These are phyloP conservation scores for Chytriomyces confervae DNA, from an alignment of 192 early-diverging fungal species.

Conservation along the genomic window DNA sequence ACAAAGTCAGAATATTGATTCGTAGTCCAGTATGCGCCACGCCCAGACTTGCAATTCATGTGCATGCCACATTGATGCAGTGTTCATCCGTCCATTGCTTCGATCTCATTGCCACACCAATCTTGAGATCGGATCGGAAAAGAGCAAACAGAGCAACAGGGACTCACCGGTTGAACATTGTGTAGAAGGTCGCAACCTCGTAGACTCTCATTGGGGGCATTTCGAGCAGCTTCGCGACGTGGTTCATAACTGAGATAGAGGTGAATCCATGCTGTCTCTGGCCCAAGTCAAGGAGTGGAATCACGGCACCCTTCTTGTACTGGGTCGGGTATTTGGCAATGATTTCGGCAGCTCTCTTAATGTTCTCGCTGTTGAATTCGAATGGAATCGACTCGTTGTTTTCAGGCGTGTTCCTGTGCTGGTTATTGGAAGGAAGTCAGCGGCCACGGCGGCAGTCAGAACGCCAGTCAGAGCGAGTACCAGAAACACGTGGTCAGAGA, in stretches of 20 bases:
- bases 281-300: constrained; percentile 92
- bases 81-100: constrained; percentile 3
- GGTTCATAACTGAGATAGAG: constrained; percentile 94
- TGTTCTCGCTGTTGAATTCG: constrained; percentile 82
- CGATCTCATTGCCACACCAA: neutral
- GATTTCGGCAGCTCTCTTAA: constrained; percentile 80
- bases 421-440: neutral
- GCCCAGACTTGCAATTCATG: neutral
- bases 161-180: constrained; percentile 94
- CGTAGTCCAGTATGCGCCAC: neutral
- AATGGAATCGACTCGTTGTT: constrained; percentile 81
- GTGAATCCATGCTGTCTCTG: constrained; percentile 97
- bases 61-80: neutral
- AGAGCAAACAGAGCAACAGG: neutral
- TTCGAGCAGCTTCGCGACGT: constrained; percentile 91
- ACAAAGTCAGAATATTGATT: neutral
- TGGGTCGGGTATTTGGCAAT: constrained; percentile 94
- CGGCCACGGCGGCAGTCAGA: neutral
- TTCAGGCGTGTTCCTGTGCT: constrained; percentile 53
- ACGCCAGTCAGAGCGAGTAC: neutral
- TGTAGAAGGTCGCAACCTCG: constrained; percentile 99
- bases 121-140: no score
- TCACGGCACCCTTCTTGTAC: constrained; percentile 97
- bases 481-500: constrained; percentile 20
- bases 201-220: constrained; percentile 99